These are phyloP conservation scores for Letharia columbiana DNA, from an alignment of 495 filamentous ascomycete genomes.

Conservation along the genomic window DNA sequence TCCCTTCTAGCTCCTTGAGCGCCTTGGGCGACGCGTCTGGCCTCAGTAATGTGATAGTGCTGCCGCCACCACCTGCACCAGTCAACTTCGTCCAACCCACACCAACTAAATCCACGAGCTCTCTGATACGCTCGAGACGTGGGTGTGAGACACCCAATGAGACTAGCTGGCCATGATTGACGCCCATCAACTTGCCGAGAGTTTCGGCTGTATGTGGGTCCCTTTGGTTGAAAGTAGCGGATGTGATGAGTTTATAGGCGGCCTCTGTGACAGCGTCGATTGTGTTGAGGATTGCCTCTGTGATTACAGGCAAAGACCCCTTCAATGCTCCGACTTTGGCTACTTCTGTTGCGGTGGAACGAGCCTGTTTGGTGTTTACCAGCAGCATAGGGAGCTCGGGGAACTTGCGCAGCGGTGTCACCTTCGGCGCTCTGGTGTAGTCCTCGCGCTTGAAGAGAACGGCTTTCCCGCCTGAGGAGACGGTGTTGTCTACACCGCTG, in stretches of 20 bases:
- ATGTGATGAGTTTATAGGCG: conserved; percentile 59
- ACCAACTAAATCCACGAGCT: conserved; percentile 80
- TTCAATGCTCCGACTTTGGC: conserved; percentile 72
- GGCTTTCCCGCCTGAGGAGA: conserved; percentile 82
- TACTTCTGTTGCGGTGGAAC: conserved; percentile 75
- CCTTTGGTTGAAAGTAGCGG: conserved; percentile 51
- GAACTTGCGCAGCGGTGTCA: conserved; percentile 73
- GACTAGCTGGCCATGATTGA: conserved; percentile 87
- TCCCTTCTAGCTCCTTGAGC: conserved; percentile 51
- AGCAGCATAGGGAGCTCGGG: conserved; percentile 84
- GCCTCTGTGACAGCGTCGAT: conserved; percentile 74
- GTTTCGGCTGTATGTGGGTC: conserved; percentile 51
- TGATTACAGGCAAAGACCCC: conserved; percentile 58
- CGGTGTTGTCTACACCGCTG: conserved; percentile 96
- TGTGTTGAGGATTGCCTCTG: conserved; percentile 67
- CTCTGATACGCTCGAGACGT: conserved; percentile 80
- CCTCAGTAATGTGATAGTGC: conserved; percentile 82
- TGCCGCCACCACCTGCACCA: conserved; percentile 89
- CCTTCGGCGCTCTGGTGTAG: conserved; percentile 64
- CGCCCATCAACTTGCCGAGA: conserved; percentile 77
- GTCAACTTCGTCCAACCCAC: conserved; percentile 97
- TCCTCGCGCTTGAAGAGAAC: conserved; percentile 79
- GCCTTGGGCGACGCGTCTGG: conserved; percentile 47
- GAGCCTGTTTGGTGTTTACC: conserved; percentile 75
- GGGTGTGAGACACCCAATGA: conserved; percentile 91